phyloP scores from a whole-genome alignment of 2,329 filamentous ascomycete species.

The Claviceps fusiformis region DNA sequence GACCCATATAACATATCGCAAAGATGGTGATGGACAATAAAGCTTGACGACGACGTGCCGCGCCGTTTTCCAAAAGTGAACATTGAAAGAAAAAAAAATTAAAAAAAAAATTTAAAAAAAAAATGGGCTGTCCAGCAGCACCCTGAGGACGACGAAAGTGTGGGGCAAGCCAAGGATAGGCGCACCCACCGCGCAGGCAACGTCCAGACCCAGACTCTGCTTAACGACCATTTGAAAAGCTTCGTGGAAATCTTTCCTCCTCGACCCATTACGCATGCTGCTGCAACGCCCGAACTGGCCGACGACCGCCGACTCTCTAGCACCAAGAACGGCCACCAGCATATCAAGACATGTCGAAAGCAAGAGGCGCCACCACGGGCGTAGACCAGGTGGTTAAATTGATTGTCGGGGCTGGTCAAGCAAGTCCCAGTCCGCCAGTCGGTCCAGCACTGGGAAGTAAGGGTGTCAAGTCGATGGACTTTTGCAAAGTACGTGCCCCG shows the following conservation, averaged over 20 bases:
- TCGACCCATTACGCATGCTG: neutral
- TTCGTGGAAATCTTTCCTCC: neutral
- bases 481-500: conserved; percentile 86
- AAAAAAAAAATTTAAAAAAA: neutral
- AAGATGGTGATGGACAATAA: neutral
- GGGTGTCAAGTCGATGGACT: conserved; percentile 98
- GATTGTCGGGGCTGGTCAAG: conserved; percentile 92
- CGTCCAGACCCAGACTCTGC: neutral
- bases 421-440: conserved; percentile 86
- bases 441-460: conserved; percentile 93
- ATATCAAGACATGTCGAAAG: conserved; percentile 37
- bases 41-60: neutral
- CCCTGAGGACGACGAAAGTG: neutral
- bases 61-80: neutral
- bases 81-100: neutral
- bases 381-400: conserved; percentile 81
- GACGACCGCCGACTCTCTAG: conserved; percentile 3
- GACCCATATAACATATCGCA: neutral
- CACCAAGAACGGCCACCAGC: conserved; percentile 7
- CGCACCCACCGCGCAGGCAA: neutral
- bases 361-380: conserved; percentile 23
- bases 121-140: neutral
- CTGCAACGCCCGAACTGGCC: neutral
- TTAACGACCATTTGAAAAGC: neutral
- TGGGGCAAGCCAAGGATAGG: conserved; percentile 1